A percentile compares a stretch with the other conserved stretches of the same genome.
These are phyloP conservation scores for Theileria equi DNA, from an alignment of 169 alveolate genomes.

Conservation along the genomic window DNA sequence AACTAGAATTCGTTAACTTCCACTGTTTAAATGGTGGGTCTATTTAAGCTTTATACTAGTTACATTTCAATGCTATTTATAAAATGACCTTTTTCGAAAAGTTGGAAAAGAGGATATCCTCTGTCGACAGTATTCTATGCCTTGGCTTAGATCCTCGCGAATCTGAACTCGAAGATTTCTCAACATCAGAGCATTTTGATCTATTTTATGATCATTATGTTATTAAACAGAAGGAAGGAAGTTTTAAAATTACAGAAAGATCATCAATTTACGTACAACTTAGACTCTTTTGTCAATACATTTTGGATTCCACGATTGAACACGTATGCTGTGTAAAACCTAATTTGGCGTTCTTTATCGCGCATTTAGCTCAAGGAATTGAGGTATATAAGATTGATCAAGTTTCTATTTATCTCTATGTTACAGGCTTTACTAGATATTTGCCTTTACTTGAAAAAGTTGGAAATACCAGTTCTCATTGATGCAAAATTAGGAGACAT, in stretches of 20 bases:
- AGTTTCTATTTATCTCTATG: not conserved
- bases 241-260: conserved; percentile 13
- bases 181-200: conserved; percentile 56
- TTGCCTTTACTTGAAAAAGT: conserved; percentile 49
- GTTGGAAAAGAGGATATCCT: conserved; percentile 15
- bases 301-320: conserved; percentile 61
- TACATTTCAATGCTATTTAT: not conserved
- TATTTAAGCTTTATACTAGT: not conserved
- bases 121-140: conserved; percentile 59
- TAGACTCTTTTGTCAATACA: conserved; percentile 66
- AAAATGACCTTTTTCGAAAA: conserved; percentile 53
- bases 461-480: conserved; percentile 64
- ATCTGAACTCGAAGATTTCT: conserved; percentile 62
- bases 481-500: conserved; percentile 76
- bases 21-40: not conserved
- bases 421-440: conserved; percentile 65
- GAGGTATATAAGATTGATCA: conserved; percentile 35
- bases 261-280: conserved; percentile 30
- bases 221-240: conserved; percentile 15
- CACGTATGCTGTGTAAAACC: conserved; percentile 69
- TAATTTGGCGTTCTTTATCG: conserved; percentile 73
- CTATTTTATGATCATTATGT: conserved; percentile 36
- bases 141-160: conserved; percentile 76
- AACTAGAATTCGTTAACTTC: not conserved
- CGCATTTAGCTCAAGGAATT: conserved; percentile 71